Conservation (phyloP, 805 yeast genomes). For the Pichia exigua region DNA sequence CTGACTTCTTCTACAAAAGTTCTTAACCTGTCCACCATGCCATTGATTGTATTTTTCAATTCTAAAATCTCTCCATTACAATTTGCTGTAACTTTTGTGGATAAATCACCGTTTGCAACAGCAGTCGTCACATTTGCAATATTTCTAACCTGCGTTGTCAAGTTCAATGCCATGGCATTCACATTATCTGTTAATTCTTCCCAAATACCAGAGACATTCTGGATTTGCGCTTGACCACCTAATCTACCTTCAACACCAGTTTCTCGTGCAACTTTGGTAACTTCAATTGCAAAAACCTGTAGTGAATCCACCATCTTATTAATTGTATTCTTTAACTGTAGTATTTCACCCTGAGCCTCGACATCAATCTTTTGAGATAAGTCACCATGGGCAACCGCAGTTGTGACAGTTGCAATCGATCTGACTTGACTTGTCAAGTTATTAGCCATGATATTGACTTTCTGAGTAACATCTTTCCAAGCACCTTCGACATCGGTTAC, state of each 20-base stretch:
- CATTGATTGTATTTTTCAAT: slow-evolving; percentile 74
- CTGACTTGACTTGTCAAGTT: slow-evolving; percentile 84
- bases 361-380: slow-evolving; percentile 79
- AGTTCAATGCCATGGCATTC: slow-evolving; percentile 82
- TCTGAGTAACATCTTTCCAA: slow-evolving; percentile 86
- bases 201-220: slow-evolving; percentile 82
- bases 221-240: slow-evolving; percentile 82
- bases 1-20: slow-evolving; percentile 79
- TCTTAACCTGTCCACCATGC: slow-evolving; percentile 83
- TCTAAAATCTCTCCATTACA: slow-evolving; percentile 75
- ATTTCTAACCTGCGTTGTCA: slow-evolving; percentile 82
- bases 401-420: slow-evolving; percentile 82
- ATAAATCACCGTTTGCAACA: slow-evolving; percentile 75
- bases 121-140: slow-evolving; percentile 86
- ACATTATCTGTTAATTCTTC: slow-evolving; percentile 79
- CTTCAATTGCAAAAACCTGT: slow-evolving; percentile 82
- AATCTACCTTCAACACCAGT: slow-evolving; percentile 86
- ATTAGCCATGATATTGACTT: slow-evolving; percentile 81
- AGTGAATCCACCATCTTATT: slow-evolving; percentile 90
- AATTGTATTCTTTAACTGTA: slow-evolving; percentile 78
- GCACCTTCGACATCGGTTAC: slow-evolving; percentile 81
- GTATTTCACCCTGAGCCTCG: slow-evolving; percentile 84
- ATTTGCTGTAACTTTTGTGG: slow-evolving; percentile 79
- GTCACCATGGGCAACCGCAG: slow-evolving; percentile 90
- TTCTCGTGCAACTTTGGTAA: slow-evolving; percentile 83